Evolutionary conservation across 345 rosid genomes (phyloP).

Genomic region (Eucalyptus lansdowneana): DNA sequence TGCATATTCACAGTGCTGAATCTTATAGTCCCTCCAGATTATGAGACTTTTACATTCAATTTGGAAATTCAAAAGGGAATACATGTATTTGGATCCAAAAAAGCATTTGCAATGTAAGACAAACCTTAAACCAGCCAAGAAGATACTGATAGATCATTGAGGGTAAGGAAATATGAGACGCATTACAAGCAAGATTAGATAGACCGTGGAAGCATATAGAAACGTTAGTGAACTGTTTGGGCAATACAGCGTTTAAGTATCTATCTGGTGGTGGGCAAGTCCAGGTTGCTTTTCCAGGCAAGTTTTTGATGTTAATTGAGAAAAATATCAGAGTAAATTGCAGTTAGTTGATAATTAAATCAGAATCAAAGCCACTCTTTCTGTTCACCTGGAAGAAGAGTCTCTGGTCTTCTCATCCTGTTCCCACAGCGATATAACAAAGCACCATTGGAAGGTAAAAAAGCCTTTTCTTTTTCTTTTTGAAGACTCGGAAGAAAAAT

Average conservation of each 20-base stretch:
- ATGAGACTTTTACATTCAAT: background rate
- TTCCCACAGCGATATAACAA: background rate
- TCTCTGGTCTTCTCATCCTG: background rate
- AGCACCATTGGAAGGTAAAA: background rate
- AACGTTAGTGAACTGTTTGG: background rate
- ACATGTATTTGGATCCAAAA: background rate
- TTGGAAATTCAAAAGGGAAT: background rate
- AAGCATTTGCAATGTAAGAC: background rate
- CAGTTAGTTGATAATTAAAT: background rate
- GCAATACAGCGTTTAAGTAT: background rate
- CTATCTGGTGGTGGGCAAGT: background rate
- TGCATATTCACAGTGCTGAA: background rate
- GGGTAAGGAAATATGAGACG: background rate
- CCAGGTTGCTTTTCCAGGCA: background rate
- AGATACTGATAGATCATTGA: background rate
- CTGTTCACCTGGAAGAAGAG: background rate
- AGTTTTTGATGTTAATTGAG: background rate
- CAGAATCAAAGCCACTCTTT: background rate
- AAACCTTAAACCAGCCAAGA: background rate
- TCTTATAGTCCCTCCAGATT: background rate
- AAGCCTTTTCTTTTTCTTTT: background rate
- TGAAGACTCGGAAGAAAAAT: background rate
- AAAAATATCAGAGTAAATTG: background rate
- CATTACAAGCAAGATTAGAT: background rate
- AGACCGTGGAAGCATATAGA: background rate